Percentiles rank a stretch among this genome's conserved stretches.
Conservation (phyloP, 768 basidiomycete species). For the Boletus bicolor region DNA sequence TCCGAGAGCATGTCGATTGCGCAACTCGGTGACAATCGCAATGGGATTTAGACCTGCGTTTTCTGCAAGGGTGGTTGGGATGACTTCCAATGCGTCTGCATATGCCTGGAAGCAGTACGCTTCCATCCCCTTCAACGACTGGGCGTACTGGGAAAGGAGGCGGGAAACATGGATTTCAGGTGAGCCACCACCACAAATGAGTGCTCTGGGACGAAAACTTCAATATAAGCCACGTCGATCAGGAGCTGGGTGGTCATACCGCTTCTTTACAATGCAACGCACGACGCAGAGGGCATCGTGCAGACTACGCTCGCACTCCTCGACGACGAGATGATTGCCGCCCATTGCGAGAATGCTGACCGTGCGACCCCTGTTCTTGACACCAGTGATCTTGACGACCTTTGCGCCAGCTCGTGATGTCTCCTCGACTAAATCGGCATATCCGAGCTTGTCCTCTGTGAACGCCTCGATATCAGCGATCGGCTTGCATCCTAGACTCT, state of each 20-base stretch:
- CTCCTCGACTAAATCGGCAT: conserved; percentile 95
- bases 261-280: conserved; percentile 95
- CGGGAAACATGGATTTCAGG: conserved; percentile 98
- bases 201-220: conserved; percentile 49
- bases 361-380: conserved; percentile 92
- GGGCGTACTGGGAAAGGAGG: conserved; percentile 83
- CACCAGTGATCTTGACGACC: conserved; percentile 91
- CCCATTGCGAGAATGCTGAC: conserved; percentile 96
- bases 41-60: conserved; percentile 98
- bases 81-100: conserved; percentile 96
- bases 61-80: conserved; percentile 95
- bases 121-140: conserved; percentile 95
- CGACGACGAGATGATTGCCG: conserved; percentile 86
- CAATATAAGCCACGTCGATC: background rate
- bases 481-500: conserved; percentile 93
- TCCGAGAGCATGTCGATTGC: conserved; percentile 94
- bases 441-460: conserved; percentile 96
- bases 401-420: conserved; percentile 76
- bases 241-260: conserved; percentile 47
- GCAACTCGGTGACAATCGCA: conserved; percentile 94
- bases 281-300: conserved; percentile 99
- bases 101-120: conserved; percentile 99
- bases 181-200: conserved; percentile 95
- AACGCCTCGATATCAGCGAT: conserved; percentile 97
- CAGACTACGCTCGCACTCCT: conserved; percentile 95